phyloP scores from a whole-genome alignment of 2,329 filamentous ascomycete species.

The Exophiala mesophila region DNA sequence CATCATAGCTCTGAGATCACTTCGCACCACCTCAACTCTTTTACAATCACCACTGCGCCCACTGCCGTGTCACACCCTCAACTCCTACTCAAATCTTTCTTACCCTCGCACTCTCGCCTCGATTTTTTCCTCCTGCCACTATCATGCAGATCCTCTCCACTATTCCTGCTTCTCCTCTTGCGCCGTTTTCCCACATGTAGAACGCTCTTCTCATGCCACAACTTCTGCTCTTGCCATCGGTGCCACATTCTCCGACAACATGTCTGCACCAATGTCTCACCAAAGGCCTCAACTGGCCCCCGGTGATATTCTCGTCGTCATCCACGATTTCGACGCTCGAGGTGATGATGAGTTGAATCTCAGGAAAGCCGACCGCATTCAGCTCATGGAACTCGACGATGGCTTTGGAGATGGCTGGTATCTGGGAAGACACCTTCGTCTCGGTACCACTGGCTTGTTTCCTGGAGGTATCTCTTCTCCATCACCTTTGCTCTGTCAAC shows the following conservation, averaged over 20 bases:
- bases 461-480: constrained; percentile 35
- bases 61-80: neutral
- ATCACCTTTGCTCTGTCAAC: neutral
- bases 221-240: constrained; percentile 22
- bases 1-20: neutral
- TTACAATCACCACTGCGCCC: neutral
- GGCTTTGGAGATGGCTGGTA: constrained; percentile 65
- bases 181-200: neutral
- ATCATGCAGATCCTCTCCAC: neutral
- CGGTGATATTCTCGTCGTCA: constrained; percentile 41
- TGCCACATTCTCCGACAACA: constrained; percentile 27
- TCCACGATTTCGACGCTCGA: constrained; percentile 80
- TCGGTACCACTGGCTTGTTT: constrained; percentile 43
- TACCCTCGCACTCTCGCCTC: neutral
- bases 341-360: constrained; percentile 91
- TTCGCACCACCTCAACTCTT: neutral
- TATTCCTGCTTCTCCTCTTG: neutral
- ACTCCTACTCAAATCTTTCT: neutral
- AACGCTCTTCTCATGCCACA: neutral
- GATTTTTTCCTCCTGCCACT: neutral
- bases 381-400: constrained; percentile 61
- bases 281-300: constrained; percentile 30
- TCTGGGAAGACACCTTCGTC: constrained; percentile 46
- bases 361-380: constrained; percentile 65
- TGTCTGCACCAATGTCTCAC: constrained; percentile 32